Percentiles rank a stretch among this genome's conserved stretches.
Conservation (phyloP, 2,329 filamentous ascomycete species). For the Fusarium citri region DNA sequence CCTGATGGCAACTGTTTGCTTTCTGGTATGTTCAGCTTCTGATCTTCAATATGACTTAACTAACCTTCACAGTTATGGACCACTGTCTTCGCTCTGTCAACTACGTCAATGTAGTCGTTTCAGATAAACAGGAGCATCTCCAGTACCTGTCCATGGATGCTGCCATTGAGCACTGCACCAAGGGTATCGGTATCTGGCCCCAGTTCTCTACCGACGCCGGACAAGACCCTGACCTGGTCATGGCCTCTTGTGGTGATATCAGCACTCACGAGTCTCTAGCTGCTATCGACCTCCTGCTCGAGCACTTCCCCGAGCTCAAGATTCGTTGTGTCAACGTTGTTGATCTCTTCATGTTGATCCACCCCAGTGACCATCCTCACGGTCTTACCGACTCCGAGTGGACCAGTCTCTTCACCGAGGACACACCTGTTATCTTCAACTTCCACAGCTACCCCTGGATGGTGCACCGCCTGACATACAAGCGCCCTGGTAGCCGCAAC, state of each 20-base stretch:
- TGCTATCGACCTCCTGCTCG: constrained; percentile 78
- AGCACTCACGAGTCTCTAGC: constrained; percentile 80
- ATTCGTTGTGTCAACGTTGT: constrained; percentile 84
- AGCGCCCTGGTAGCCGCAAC: constrained; percentile 74
- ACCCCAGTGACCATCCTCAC: constrained; percentile 76
- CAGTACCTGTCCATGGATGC: constrained; percentile 81
- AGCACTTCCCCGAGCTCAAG: constrained; percentile 77
- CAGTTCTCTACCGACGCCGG: constrained; percentile 79
- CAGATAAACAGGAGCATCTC: constrained; percentile 83
- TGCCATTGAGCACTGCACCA: constrained; percentile 80
- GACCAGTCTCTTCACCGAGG: constrained; percentile 75
- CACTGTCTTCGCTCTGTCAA: constrained; percentile 79
- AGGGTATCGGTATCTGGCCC: constrained; percentile 82
- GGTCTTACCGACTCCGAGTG: constrained; percentile 76
- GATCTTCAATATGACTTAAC: not conserved
- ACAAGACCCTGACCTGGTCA: constrained; percentile 77
- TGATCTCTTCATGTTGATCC: constrained; percentile 83
- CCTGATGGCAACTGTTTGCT: constrained; percentile 84
- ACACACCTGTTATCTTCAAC: constrained; percentile 83
- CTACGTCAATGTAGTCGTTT: constrained; percentile 85
- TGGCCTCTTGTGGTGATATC: constrained; percentile 81
- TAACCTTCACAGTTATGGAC: constrained; percentile 66
- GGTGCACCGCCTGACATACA: constrained; percentile 81
- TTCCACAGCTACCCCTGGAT: constrained; percentile 88
- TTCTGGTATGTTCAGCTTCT: constrained; percentile 55